Percentiles rank a stretch among this genome's conserved stretches.
These are phyloP conservation scores for Penicillium ochrochloron DNA, from an alignment of 495 filamentous ascomycete genomes.

Conservation along the genomic window DNA sequence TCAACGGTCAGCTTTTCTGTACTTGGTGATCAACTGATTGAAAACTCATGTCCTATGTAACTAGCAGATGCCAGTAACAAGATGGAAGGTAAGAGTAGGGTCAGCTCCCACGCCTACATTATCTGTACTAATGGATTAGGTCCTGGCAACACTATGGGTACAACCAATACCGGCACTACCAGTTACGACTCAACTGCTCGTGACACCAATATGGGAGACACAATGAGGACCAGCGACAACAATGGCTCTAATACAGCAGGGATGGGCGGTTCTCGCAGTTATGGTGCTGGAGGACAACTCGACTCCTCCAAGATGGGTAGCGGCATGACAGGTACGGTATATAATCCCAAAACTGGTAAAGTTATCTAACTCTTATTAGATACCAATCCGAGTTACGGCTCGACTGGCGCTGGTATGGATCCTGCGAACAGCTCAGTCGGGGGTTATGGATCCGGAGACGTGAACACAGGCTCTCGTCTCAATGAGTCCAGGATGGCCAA, in stretches of 20 bases:
- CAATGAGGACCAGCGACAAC: slow-evolving; percentile 19
- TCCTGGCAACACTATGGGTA: slow-evolving; percentile 8
- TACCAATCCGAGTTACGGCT: neutral
- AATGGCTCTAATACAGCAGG: slow-evolving; percentile 28
- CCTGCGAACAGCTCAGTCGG: slow-evolving; percentile 25
- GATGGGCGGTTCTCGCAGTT: slow-evolving; percentile 19
- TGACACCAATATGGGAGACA: slow-evolving; percentile 13
- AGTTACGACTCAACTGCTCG: slow-evolving; percentile 14
- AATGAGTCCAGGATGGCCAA: slow-evolving; percentile 34
- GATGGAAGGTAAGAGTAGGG: slow-evolving; percentile 8
- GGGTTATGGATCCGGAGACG: slow-evolving; percentile 14
- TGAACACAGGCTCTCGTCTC: neutral
- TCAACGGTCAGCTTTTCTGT: slow-evolving; percentile 23
- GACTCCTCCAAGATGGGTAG: slow-evolving; percentile 9
- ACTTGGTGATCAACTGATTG: slow-evolving; percentile 16
- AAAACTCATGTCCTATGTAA: slow-evolving; percentile 50
- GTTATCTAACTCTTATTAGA: neutral
- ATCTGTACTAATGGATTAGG: neutral
- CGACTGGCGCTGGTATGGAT: neutral
- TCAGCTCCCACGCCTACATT: neutral
- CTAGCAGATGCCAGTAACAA: slow-evolving; percentile 33
- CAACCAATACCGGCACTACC: slow-evolving; percentile 12
- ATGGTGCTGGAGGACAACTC: slow-evolving; percentile 18
- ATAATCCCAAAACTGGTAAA: neutral
- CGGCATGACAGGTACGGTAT: neutral